Base-by-base conservation (phyloP, 2,329 filamentous ascomycete species). In the Blastomyces percursus region DNA sequence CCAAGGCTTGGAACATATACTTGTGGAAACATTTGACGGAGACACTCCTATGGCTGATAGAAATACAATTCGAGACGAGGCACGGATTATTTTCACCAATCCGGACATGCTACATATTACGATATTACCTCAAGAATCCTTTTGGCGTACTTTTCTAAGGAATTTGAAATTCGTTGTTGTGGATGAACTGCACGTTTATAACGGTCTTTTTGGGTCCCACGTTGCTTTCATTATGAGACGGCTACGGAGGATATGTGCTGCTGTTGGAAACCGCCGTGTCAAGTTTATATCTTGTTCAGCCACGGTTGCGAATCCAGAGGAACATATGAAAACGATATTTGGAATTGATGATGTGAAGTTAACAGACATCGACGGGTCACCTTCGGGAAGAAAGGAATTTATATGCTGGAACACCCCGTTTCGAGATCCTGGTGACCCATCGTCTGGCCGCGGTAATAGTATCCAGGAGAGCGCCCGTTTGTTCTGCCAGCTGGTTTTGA, bases 391-490 rank as follows among this genome's bases (percentile, higher is more conserved):
- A 27, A 97, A 97, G 72, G 93, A 97, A 70, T 97, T 97, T 63
- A 72, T 99, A 7, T 97, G 92, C 74, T 99, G 94, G 94, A 97
- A 99, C 69, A 96, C 93, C 0, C 94, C 94, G 0, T 96, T 86
- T 74, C 95, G 91, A 72, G 93, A 96, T 68, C 91, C 93, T 0
- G 83, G 82, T 0, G 93, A 97, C 74, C 89, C 91, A 9, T 85
- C 88, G 0, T 96, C 90, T 69, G 93, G 94, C 1, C 85, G 94
- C 63, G 90, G 90, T 16, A 90, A 90, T 72, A 86, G 87, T 3
- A 85, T 95, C 72, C 82, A 84, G 4, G 93, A 99, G 75, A 89
- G 90, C n/a, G 91, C 94, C 1, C 86, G 89, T 52, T 77, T 99
- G 0, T 96, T 99, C 71, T 96, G 91, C 69, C 89, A 96, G 70